Evolutionary conservation across 345 rosid genomes (phyloP).

Genomic region (Arabidopsis suecica): DNA sequence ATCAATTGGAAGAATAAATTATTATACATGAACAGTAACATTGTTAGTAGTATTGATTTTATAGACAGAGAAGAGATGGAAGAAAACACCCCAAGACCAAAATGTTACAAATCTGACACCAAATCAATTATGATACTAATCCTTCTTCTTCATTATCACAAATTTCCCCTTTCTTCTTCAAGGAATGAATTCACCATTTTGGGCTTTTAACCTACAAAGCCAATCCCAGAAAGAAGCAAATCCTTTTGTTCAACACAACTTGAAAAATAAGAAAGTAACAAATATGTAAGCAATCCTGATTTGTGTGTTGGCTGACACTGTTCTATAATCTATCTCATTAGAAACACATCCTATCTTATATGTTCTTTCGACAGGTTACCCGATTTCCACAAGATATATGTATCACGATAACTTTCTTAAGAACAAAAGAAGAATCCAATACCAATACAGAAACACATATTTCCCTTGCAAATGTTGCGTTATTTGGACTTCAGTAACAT

Average conservation of each 20-base stretch:
- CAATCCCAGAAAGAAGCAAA: constrained; percentile 7
- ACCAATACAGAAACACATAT: neutral
- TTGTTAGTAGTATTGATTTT: constrained; percentile 8
- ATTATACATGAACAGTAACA: constrained; percentile 38
- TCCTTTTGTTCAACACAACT: constrained; percentile 17
- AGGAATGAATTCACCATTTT: constrained; percentile 36
- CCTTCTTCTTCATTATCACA: constrained; percentile 33
- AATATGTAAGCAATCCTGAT: constrained; percentile 16
- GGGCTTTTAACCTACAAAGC: constrained; percentile 37
- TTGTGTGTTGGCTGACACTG: constrained; percentile 2
- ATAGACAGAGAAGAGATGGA: constrained; percentile 30
- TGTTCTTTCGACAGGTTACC: neutral
- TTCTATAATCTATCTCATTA: neutral
- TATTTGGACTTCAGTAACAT: neutral
- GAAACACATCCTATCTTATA: constrained; percentile 11
- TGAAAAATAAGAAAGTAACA: constrained; percentile 9
- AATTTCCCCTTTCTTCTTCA: constrained; percentile 35
- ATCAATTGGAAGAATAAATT: constrained; percentile 7
- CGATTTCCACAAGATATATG: neutral
- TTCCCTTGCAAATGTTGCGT: neutral
- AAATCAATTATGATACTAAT: constrained; percentile 21
- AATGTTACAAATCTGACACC: constrained; percentile 42
- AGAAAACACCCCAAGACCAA: constrained; percentile 28
- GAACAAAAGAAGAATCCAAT: constrained; percentile 6
- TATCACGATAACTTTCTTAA: constrained; percentile 10